These are phyloP conservation scores for Takakia lepidozioides DNA, from an alignment of 225 moss, liverwort and hornwort genomes.

Conservation along the genomic window DNA sequence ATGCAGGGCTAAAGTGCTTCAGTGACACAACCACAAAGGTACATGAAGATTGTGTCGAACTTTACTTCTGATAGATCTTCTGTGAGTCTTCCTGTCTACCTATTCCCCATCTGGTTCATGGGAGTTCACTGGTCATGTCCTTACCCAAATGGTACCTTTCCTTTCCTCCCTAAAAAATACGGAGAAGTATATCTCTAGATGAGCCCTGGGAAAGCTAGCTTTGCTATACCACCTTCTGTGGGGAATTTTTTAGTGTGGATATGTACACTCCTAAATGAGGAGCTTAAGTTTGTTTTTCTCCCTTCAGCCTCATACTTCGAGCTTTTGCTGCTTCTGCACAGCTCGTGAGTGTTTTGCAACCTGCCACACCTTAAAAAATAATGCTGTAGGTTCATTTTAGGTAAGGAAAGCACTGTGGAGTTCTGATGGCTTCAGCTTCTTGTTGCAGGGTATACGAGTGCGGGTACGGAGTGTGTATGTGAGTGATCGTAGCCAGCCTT, in stretches of 20 bases:
- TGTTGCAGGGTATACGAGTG: conserved; percentile 39
- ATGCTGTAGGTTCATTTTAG: too few relatives aligned
- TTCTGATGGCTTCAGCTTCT: too few relatives aligned
- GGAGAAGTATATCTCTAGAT: neutral
- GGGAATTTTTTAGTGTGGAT: too few relatives aligned
- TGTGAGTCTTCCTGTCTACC: neutral
- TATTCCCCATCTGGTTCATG: neutral
- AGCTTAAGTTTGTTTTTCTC: too few relatives aligned
- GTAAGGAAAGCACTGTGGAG: too few relatives aligned
- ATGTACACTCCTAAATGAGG: too few relatives aligned
- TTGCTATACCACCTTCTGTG: too few relatives aligned
- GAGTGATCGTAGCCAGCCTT: conserved; percentile 39
- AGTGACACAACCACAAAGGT: conserved; percentile 49
- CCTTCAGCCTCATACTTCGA: too few relatives aligned
- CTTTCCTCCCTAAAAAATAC: neutral
- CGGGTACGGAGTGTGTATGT: conserved; percentile 51
- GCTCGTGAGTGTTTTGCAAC: too few relatives aligned
- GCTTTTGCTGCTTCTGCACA: too few relatives aligned
- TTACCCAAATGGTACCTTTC: neutral
- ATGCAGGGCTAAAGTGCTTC: conserved; percentile 31
- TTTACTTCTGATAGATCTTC: neutral
- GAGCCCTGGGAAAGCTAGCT: too few relatives aligned
- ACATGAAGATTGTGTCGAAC: neutral
- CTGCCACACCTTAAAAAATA: too few relatives aligned
- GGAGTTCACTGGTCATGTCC: neutral